Conservation (phyloP, 129 eudicot genomes). For the Helianthus annuus region DNA sequence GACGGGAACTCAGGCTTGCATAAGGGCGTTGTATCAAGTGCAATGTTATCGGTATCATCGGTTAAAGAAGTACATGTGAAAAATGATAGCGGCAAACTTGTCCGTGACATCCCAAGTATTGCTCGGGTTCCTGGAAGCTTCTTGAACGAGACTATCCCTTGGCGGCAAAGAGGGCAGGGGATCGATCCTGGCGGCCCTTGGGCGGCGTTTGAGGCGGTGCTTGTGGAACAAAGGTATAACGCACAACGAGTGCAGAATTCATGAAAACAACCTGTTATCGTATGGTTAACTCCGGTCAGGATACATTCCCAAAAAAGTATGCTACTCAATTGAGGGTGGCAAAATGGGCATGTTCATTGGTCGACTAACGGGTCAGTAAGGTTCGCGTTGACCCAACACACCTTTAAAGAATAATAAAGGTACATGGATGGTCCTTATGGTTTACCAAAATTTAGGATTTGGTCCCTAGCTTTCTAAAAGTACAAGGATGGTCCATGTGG, state of each 20-base stretch:
- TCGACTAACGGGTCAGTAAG: not conserved
- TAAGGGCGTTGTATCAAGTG: slow-evolving; percentile 50
- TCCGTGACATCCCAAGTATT: slow-evolving; percentile 49
- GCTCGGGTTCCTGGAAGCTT: slow-evolving; percentile 59
- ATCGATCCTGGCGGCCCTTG: slow-evolving; percentile 87
- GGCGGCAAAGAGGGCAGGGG: slow-evolving; percentile 89
- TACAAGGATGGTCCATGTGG: too few species aligned
- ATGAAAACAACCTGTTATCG: slow-evolving; percentile 65
- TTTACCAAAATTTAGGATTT: too few species aligned
- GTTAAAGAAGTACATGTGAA: slow-evolving; percentile 57
- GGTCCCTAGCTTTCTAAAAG: too few species aligned
- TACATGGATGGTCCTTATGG: too few species aligned
- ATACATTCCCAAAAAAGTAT: too few species aligned
- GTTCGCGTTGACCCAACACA: slow-evolving; percentile 2
- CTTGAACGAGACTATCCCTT: slow-evolving; percentile 67
- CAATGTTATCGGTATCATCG: slow-evolving; percentile 24
- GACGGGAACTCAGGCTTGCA: slow-evolving; percentile 63
- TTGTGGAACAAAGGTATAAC: slow-evolving; percentile 72
- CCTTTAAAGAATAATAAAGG: too few species aligned
- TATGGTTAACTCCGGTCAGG: too few species aligned
- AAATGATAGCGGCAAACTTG: slow-evolving; percentile 62
- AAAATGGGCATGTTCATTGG: slow-evolving; percentile 1
- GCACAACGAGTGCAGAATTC: slow-evolving; percentile 90
- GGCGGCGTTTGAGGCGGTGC: slow-evolving; percentile 40
- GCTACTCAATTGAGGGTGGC: not conserved